Base-by-base conservation (phyloP, 768 basidiomycete genomes). In the Mycena crocata region DNA sequence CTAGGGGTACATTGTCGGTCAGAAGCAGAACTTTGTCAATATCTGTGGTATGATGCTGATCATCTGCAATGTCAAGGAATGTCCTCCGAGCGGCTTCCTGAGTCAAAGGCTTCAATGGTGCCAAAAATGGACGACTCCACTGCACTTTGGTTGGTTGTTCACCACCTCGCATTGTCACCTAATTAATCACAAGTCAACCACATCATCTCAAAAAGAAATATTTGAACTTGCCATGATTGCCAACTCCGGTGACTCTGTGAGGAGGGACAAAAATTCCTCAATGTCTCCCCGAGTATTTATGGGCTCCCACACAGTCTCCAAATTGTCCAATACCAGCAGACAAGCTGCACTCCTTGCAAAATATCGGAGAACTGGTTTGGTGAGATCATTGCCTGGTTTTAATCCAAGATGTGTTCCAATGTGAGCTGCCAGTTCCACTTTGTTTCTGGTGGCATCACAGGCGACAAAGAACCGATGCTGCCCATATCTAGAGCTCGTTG, bases 251-350 rank as follows among this genome's bases (percentile, higher is more conserved):
- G 40, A 5, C 12, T 61, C 59, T 1, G 59, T 37, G 3, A 61
- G 59, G 4, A 30, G 32, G 21, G 10, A 49, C 24, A 62, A 23
- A 15, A 62, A 40, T 5, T 52, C 34, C 21, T 62, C 61, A 40
- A 62, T 32, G 17, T 62, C 61, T 26, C 15, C 32, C 39, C 61
- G 49, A 44, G 51, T 44, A 17, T 50, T 30, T 15, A 15, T 1
- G 12, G 51, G 49, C 49, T 62, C 60, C 60, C 60, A 62, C 19
- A 45, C 30, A 7, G 60, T 62, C 28, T 62, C 60, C 14, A 62
- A 26, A 39, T 62, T 62, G 42, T 61, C 59, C 34, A 61, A 28
- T 15, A 61, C 32, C 23, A 61, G 31, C 19, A 62, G 50, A 24
- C 24, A 24, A 21, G 60, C 28, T 32, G 49, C 32, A 4, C 34